Conservation (phyloP, 805 yeast genomes). For the Yarrowia hollandica region DNA sequence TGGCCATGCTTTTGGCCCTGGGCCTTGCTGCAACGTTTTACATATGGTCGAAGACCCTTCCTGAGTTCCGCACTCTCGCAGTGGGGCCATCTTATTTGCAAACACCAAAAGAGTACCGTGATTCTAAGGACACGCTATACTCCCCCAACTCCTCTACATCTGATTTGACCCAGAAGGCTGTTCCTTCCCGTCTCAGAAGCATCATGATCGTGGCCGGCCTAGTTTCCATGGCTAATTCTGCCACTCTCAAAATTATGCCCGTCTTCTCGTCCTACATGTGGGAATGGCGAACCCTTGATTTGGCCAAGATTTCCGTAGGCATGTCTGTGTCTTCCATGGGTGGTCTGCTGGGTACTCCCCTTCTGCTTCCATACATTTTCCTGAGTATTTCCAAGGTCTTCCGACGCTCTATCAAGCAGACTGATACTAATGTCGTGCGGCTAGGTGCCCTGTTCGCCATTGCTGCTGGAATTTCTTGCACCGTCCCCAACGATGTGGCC, state of each 20-base stretch:
- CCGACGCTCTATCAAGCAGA: neutral
- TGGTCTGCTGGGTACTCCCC: neutral
- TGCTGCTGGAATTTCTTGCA: neutral
- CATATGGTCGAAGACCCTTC: slow-evolving; percentile 1
- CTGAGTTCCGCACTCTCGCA: slow-evolving; percentile 3
- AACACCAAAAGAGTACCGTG: slow-evolving; percentile 16
- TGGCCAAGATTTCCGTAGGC: slow-evolving; percentile 11
- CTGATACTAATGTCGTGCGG: slow-evolving; percentile 6
- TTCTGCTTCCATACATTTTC: slow-evolving; percentile 6
- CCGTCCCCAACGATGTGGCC: slow-evolving; percentile 21
- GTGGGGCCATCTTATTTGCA: neutral
- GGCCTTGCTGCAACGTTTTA: neutral
- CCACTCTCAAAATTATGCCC: slow-evolving; percentile 21
- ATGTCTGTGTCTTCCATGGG: slow-evolving; percentile 14
- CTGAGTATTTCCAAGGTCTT: slow-evolving; percentile 9
- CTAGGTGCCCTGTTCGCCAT: slow-evolving; percentile 1
- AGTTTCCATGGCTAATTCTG: neutral
- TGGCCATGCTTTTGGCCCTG: slow-evolving; percentile 16
- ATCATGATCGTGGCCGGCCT: neutral
- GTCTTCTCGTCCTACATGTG: slow-evolving; percentile 20
- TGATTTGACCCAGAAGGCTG: neutral
- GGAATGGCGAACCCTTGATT: slow-evolving; percentile 15
- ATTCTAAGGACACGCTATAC: slow-evolving; percentile 26
- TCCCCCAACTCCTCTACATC: slow-evolving; percentile 15
- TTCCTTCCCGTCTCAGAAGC: neutral